Evolutionary conservation across 306 rosid species (phyloP).

Genomic region (Pyrus communis): DNA sequence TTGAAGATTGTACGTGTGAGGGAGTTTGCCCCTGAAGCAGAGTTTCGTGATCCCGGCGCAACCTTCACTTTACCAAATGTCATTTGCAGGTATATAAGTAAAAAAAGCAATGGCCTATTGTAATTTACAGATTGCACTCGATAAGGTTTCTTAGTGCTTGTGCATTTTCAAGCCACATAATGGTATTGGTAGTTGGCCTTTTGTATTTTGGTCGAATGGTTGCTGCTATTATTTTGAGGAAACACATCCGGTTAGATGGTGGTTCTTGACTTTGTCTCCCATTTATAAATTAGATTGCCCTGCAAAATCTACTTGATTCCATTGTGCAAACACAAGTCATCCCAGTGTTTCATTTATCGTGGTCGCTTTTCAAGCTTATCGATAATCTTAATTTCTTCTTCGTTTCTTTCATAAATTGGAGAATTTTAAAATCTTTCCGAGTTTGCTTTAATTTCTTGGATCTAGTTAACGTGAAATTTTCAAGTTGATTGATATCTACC

Average conservation of each 20-base stretch:
- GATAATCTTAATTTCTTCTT: neutral
- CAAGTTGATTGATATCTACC: neutral
- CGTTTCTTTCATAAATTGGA: neutral
- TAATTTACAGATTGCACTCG: neutral
- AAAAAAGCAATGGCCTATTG: neutral
- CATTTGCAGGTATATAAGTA: slow-evolving; percentile 64
- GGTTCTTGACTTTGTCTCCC: neutral
- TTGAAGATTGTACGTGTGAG: slow-evolving; percentile 59
- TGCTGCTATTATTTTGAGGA: neutral
- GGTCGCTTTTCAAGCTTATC: neutral
- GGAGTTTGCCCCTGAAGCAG: slow-evolving; percentile 95
- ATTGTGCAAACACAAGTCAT: too few relatives aligned
- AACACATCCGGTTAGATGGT: neutral
- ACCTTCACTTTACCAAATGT: slow-evolving; percentile 74
- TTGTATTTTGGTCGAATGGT: too few relatives aligned
- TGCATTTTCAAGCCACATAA: neutral
- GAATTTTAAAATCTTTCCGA: neutral
- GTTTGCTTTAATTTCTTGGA: neutral
- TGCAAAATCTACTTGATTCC: neutral
- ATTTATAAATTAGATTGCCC: neutral
- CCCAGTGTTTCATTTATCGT: too few relatives aligned
- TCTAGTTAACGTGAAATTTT: slow-evolving; percentile 1
- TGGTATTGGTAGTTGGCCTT: too few relatives aligned
- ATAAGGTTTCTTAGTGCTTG: neutral
- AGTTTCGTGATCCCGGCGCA: slow-evolving; percentile 46